Evolutionary conservation across 805 yeast species (phyloP).

Genomic region (Candida methanosorbosa): DNA sequence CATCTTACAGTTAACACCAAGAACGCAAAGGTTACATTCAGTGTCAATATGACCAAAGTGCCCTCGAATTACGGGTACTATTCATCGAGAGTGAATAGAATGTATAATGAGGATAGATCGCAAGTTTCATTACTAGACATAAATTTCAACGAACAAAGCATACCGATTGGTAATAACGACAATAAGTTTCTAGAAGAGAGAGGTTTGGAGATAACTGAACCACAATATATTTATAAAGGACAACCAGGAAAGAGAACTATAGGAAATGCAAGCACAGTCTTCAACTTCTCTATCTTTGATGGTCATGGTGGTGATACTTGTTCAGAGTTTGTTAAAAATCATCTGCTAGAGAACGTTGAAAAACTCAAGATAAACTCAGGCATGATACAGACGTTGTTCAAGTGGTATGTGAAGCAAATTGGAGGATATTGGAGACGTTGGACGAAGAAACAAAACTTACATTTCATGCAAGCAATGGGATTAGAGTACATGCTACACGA

Average conservation of each 20-base stretch:
- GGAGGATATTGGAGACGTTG: slow-evolving; percentile 87
- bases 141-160: slow-evolving; percentile 8
- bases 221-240: slow-evolving; percentile 9
- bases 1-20: slow-evolving; percentile 18
- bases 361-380: slow-evolving; percentile 26
- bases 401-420: slow-evolving; percentile 47
- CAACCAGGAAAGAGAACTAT: neutral
- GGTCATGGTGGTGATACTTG: slow-evolving; percentile 92
- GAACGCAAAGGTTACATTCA: slow-evolving; percentile 23
- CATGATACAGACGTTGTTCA: slow-evolving; percentile 32
- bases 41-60: slow-evolving; percentile 51
- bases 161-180: slow-evolving; percentile 1
- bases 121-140: slow-evolving; percentile 39
- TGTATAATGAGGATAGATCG: slow-evolving; percentile 75
- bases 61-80: slow-evolving; percentile 77
- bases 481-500: slow-evolving; percentile 6
- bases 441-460: slow-evolving; percentile 32
- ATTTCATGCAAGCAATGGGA: slow-evolving; percentile 14
- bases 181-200: slow-evolving; percentile 8
- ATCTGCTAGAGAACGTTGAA: slow-evolving; percentile 49
- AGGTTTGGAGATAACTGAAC: slow-evolving; percentile 8
- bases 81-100: slow-evolving; percentile 65
- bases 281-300: slow-evolving; percentile 75
- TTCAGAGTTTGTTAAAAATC: slow-evolving; percentile 45
- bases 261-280: slow-evolving; percentile 27